Conservation (phyloP, 768 basidiomycete species). For the Flagelloscypha sp. region DNA sequence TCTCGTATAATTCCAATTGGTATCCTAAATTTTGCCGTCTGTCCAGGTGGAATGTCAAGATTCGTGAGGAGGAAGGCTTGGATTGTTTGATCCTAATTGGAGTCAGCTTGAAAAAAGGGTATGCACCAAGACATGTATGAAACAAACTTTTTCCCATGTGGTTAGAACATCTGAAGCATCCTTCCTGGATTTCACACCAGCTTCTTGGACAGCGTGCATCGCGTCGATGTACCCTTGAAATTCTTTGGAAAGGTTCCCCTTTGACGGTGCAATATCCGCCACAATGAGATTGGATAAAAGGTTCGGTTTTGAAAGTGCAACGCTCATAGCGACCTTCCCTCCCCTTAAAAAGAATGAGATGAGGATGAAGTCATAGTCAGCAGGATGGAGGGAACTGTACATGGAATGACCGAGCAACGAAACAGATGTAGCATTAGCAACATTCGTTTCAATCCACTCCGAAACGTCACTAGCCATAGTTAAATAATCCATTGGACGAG, state of each 20-base stretch:
- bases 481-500: conserved; percentile 61
- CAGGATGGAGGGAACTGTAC: conserved; percentile 17
- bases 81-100: conserved; percentile 55
- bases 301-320: conserved; percentile 42
- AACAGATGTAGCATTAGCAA: conserved; percentile 49
- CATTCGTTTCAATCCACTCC: conserved; percentile 50
- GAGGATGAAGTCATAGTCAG: conserved; percentile 1
- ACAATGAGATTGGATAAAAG: conserved; percentile 55
- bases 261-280: conserved; percentile 75
- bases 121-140: background rate
- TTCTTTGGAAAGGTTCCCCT: conserved; percentile 48
- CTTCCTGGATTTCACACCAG: conserved; percentile 48
- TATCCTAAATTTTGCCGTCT: conserved; percentile 56
- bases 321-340: conserved; percentile 73
- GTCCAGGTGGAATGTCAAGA: conserved; percentile 34
- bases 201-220: conserved; percentile 66
- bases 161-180: conserved; percentile 63
- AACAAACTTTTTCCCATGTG: conserved; percentile 52
- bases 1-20: conserved; percentile 60
- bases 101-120: background rate
- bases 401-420: conserved; percentile 87
- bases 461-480: conserved; percentile 77
- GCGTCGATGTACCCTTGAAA: conserved; percentile 58
- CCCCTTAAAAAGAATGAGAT: conserved; percentile 45
- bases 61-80: conserved; percentile 87